Conservation (phyloP, 441 rosid genomes). For the Euphorbia neoarborescens region DNA sequence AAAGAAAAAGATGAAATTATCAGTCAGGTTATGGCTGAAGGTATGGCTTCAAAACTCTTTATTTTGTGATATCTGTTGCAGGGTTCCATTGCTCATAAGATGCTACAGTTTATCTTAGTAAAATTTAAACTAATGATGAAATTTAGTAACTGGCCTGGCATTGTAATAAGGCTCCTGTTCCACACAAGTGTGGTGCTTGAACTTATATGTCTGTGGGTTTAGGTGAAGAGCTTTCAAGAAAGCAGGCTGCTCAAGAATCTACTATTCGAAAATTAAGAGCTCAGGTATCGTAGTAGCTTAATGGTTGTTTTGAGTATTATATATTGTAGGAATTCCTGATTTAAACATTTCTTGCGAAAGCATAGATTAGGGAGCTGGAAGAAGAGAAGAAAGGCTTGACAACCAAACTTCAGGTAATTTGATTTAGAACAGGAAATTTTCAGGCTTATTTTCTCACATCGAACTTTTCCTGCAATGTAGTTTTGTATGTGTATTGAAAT, state of each 20-base stretch:
- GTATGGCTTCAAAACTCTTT: slow-evolving; percentile 34
- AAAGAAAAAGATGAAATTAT: slow-evolving; percentile 99
- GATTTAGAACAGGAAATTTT: slow-evolving; percentile 14
- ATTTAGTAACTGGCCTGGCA: background rate
- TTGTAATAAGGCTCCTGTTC: slow-evolving; percentile 6
- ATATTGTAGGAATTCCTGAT: slow-evolving; percentile 16
- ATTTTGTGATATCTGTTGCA: background rate
- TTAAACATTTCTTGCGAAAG: slow-evolving; percentile 17
- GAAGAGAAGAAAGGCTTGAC: slow-evolving; percentile 95
- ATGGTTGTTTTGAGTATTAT: slow-evolving; percentile 16
- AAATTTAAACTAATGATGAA: background rate
- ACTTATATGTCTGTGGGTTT: slow-evolving; percentile 21
- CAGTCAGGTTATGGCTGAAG: slow-evolving; percentile 99
- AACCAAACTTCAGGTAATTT: slow-evolving; percentile 90
- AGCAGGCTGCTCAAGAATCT: slow-evolving; percentile 95
- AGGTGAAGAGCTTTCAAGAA: slow-evolving; percentile 99
- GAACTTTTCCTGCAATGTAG: background rate
- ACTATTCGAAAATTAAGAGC: slow-evolving; percentile 92
- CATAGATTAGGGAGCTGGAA: slow-evolving; percentile 85
- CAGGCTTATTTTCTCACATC: slow-evolving; percentile 2
- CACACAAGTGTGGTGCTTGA: background rate
- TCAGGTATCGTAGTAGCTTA: slow-evolving; percentile 47
- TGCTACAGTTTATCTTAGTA: background rate
- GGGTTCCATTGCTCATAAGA: background rate
- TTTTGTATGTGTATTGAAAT: background rate